A percentile compares a stretch with the other conserved stretches of the same genome.
phyloP scores from a whole-genome alignment of 2,329 filamentous ascomycete genomes.

The Fusarium denticulatum region DNA sequence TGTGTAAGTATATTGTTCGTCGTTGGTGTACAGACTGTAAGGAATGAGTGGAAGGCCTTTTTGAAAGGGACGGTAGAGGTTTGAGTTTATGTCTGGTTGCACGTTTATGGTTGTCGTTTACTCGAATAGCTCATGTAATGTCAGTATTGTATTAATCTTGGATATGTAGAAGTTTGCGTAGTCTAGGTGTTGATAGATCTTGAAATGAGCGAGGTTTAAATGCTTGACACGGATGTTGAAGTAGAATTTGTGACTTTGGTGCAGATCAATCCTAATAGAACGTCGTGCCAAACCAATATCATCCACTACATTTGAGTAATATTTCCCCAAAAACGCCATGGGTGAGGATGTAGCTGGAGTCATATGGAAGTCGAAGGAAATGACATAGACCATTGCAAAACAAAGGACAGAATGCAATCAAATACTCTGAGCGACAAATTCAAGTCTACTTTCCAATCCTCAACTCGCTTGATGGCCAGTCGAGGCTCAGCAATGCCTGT shows the following conservation, averaged over 20 bases:
- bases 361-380: background rate
- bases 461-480: background rate
- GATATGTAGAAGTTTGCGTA: background rate
- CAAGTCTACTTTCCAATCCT: fast-evolving
- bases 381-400: too few species aligned
- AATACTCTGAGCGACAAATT: fast-evolving
- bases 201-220: too few species aligned
- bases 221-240: background rate
- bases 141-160: background rate
- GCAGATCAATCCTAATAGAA: background rate
- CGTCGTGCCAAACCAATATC: background rate
- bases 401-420: too few species aligned
- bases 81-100: background rate
- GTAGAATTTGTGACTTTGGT: too few species aligned
- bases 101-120: background rate
- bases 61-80: background rate
- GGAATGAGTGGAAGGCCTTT: background rate
- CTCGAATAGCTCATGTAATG: background rate
- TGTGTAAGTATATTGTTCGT: background rate
- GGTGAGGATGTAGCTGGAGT: background rate
- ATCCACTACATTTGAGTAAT: too few species aligned
- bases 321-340: background rate
- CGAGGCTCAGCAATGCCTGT: background rate
- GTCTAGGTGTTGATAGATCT: too few species aligned
- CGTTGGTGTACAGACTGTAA: too few species aligned